Evolutionary conservation across 2,329 filamentous ascomycete genomes (phyloP).

Genomic region (Leptographium radiaticola): DNA sequence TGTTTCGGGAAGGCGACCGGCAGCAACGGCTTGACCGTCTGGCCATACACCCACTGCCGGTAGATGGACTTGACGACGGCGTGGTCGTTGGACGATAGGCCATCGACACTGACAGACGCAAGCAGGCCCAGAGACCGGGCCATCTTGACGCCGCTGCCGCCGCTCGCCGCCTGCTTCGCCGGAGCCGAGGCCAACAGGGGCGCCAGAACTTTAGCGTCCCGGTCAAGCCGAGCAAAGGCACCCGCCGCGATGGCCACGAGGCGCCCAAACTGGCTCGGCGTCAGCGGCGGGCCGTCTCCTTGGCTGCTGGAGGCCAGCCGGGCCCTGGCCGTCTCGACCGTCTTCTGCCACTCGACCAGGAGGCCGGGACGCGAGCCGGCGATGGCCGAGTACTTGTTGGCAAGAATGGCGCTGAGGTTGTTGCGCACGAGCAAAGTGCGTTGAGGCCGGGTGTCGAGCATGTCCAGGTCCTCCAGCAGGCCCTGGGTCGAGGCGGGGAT

Average conservation of each 20-base stretch:
- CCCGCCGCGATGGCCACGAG: constrained; percentile 17
- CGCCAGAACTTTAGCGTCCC: constrained; percentile 19
- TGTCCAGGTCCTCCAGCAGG: constrained; percentile 9
- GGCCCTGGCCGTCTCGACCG: constrained; percentile 4
- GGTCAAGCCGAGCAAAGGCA: constrained; percentile 20
- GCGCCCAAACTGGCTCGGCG: constrained; percentile 11
- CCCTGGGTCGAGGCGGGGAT: constrained; percentile 1
- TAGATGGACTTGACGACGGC: constrained; percentile 29
- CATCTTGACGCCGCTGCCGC: constrained; percentile 22
- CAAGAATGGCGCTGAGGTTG: constrained; percentile 9
- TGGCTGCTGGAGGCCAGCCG: neutral
- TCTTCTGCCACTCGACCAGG: constrained; percentile 13
- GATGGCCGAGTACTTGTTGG: constrained; percentile 14
- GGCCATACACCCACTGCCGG: constrained; percentile 34
- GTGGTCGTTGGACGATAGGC: constrained; percentile 27
- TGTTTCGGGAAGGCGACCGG: constrained; percentile 24
- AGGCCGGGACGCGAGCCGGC: constrained; percentile 11
- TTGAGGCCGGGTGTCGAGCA: constrained; percentile 7
- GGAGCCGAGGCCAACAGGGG: constrained; percentile 16
- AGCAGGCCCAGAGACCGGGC: constrained; percentile 29
- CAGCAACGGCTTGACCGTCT: constrained; percentile 32
- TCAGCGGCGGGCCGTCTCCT: neutral
- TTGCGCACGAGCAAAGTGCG: constrained; percentile 11
- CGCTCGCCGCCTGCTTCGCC: neutral
- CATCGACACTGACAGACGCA: constrained; percentile 21